Base-by-base conservation (phyloP, 2,329 filamentous ascomycete species). In the Hymenoscyphus albidus region DNA sequence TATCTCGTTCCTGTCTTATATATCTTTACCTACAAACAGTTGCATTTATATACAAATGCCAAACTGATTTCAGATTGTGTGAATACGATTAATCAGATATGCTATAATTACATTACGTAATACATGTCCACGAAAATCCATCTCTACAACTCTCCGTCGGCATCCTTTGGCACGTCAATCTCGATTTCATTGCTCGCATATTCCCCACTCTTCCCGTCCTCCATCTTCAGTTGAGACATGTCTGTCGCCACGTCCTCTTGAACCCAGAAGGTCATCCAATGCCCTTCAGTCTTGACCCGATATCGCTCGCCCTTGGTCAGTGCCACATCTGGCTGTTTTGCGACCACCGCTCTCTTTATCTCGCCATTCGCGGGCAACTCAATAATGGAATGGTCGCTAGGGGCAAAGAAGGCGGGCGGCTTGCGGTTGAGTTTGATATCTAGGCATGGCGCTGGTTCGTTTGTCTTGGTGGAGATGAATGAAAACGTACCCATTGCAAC, bases 261-360 rank as follows among this genome's bases (percentile, higher is more conserved):
- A 12, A 71, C 66, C 76, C 77, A 78, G 6, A 78, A 62, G 4
- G 72, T 72, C 68, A 76, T 75, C 77, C 77, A 78, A 39, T 67
- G 70, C 1, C 78, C 77, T 18, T 71, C 72, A 0, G 74, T 75
- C 35, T 69, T 68, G 6, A 77, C 70, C 1, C 69, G 66, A 66
- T 78, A 79, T 51, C 72, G 70, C 40, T 73, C 73, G 0, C 74
- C 77, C 10, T 68, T 66, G 13, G 69, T 63, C 31, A 78, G 64
- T 5, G 70, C 64, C 3, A 74, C 63, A 7, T 69, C 68, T 0
- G 73, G 73, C 27, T 78, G 58, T 13, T 71, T 72, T 35, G 70
- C 64, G 18, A 67, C 62, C 2, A 77, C 66, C 0, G 66, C 64
- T 0, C 62, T 65, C 14, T 73, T 66, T 5, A 75, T 38, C 2